These are phyloP conservation scores for Penicillium sp. DNA, from an alignment of 2,329 filamentous ascomycete genomes.

Conservation along the genomic window DNA sequence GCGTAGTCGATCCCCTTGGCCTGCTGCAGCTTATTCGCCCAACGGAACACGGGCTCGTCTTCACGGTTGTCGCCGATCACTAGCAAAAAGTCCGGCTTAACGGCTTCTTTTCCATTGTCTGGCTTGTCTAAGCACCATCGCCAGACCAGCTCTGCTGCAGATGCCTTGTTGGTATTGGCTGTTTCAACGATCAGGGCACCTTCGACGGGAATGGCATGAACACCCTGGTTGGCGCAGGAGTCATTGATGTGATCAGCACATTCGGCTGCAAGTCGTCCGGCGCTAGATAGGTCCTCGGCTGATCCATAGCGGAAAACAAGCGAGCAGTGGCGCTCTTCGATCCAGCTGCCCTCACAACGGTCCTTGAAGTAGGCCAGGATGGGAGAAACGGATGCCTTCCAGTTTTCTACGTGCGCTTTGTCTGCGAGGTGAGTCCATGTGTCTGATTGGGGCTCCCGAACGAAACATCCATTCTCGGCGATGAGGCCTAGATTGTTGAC, in stretches of 20 bases:
- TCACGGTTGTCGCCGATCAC: conserved; percentile 87
- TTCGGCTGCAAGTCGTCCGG: conserved; percentile 75
- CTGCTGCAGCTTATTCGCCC: conserved; percentile 73
- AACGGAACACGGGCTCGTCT: conserved; percentile 88
- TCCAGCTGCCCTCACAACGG: conserved; percentile 77
- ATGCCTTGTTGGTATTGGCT: conserved; percentile 79
- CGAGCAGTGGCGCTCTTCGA: conserved; percentile 88
- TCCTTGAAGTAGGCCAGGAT: conserved; percentile 88
- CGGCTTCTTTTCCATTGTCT: conserved; percentile 33
- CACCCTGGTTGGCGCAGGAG: conserved; percentile 73
- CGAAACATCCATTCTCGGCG: conserved; percentile 89
- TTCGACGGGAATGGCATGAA: conserved; percentile 77
- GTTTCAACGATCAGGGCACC: conserved; percentile 80
- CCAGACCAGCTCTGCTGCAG: conserved; percentile 71
- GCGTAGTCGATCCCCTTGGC: conserved; percentile 61
- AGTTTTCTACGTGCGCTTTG: conserved; percentile 61
- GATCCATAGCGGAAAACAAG: conserved; percentile 86
- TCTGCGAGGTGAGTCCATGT: conserved; percentile 77
- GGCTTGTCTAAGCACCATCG: conserved; percentile 57
- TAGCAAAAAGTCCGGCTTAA: conserved; percentile 72
- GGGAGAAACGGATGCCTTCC: conserved; percentile 77
- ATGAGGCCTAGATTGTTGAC: conserved; percentile 83
- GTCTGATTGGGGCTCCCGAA: conserved; percentile 63
- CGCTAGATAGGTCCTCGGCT: conserved; percentile 69
- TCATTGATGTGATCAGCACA: conserved; percentile 95